Conservation (phyloP, 164 flowering plant species). For the Berberis thunbergii region DNA sequence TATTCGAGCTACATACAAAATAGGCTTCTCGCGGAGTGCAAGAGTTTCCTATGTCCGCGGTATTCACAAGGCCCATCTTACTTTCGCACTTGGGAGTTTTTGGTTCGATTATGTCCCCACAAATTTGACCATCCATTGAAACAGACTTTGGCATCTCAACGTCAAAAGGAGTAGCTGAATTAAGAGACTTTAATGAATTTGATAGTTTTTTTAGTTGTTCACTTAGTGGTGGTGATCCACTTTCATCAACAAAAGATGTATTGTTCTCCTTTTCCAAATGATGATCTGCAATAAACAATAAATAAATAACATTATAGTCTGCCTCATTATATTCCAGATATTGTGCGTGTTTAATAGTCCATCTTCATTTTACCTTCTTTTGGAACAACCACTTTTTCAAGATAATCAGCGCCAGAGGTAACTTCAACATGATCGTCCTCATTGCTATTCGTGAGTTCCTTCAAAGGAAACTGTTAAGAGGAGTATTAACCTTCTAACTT, state of each 20-base stretch:
- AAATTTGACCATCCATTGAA: background rate
- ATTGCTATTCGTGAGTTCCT: too few species aligned
- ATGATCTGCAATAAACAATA: background rate
- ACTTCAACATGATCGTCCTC: background rate
- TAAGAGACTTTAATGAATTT: background rate
- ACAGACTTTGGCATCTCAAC: background rate
- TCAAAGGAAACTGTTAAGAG: too few species aligned
- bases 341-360: background rate
- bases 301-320: background rate
- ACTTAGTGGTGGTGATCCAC: constrained; percentile 3
- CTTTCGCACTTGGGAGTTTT: constrained; percentile 5
- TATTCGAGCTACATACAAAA: background rate
- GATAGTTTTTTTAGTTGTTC: constrained; percentile 2
- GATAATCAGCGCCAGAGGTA: background rate
- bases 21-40: background rate
- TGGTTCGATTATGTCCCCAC: background rate
- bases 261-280: constrained; percentile 2
- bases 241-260: background rate
- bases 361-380: background rate
- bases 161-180: background rate
- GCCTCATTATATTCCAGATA: background rate
- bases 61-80: background rate
- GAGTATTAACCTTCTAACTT: too few species aligned
- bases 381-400: background rate
- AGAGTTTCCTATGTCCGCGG: background rate